These are phyloP conservation scores for Aspergillus sparsus DNA, from an alignment of 495 filamentous ascomycete genomes.

Conservation along the genomic window DNA sequence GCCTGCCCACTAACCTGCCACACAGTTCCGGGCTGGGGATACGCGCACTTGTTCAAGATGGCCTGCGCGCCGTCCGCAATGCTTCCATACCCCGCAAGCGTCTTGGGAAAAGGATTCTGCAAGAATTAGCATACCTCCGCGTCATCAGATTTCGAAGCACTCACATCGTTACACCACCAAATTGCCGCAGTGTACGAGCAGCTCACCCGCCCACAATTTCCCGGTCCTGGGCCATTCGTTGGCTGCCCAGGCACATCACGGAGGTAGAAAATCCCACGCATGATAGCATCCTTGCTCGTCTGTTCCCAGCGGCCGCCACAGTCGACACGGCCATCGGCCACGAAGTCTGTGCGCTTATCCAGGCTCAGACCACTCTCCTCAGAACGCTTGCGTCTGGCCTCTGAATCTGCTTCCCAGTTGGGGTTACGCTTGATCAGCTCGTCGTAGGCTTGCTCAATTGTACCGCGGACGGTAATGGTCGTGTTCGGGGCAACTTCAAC, in stretches of 20 bases:
- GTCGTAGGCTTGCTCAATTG: neutral
- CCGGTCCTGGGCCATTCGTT: neutral
- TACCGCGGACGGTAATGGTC: slow-evolving; percentile 4
- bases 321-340: neutral
- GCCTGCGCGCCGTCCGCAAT: slow-evolving; percentile 5
- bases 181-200: slow-evolving; percentile 5
- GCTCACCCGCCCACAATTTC: slow-evolving; percentile 2
- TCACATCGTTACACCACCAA: slow-evolving; percentile 17
- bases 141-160: neutral
- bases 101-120: neutral
- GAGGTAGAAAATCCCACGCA: neutral
- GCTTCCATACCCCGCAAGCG: neutral
- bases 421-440: neutral
- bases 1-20: neutral
- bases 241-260: neutral
- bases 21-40: too few species aligned
- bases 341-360: slow-evolving; percentile 6
- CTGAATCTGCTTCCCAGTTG: slow-evolving; percentile 7
- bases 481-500: neutral
- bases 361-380: neutral
- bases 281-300: neutral
- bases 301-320: neutral
- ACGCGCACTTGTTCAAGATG: neutral
- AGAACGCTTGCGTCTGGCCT: neutral
- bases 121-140: neutral